Conservation (phyloP, 768 basidiomycete genomes). For the Termitomyces eurrhizus region DNA sequence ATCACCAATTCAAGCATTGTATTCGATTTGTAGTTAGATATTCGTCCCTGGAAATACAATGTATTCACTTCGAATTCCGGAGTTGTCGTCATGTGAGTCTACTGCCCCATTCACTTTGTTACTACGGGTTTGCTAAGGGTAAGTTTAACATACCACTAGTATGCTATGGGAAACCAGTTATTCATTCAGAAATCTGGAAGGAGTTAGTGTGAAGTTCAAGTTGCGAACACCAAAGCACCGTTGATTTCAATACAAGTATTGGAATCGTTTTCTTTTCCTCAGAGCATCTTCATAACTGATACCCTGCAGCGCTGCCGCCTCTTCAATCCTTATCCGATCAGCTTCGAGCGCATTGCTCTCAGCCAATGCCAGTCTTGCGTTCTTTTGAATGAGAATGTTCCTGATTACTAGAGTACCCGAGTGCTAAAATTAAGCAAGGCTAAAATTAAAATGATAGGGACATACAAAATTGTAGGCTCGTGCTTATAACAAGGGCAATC, state of each 20-base stretch:
- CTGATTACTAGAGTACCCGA: conserved; percentile 26
- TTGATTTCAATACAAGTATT: conserved; percentile 45
- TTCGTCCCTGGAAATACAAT: too few relatives aligned
- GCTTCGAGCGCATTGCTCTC: conserved; percentile 40
- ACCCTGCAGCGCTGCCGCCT: conserved; percentile 53
- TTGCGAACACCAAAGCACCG: not conserved
- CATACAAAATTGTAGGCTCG: conserved; percentile 20
- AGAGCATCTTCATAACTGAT: conserved; percentile 55
- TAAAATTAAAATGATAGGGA: not conserved
- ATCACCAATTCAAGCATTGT: too few relatives aligned
- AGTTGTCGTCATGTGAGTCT: too few relatives aligned
- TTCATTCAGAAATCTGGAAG: not conserved
- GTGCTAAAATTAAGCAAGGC: not conserved
- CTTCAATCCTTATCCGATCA: conserved; percentile 44
- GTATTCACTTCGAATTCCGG: too few relatives aligned
- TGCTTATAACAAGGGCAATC: conserved; percentile 26
- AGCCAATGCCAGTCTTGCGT: conserved; percentile 39
- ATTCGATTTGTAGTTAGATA: too few relatives aligned
- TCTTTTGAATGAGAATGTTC: conserved; percentile 44
- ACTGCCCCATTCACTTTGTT: too few relatives aligned
- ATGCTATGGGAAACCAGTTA: too few relatives aligned
- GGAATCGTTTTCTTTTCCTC: conserved; percentile 47
- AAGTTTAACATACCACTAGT: too few relatives aligned
- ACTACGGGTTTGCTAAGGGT: too few relatives aligned
- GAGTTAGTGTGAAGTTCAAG: not conserved